phyloP scores from a whole-genome alignment of 306 rosid genomes.

The Pyrus betulifolia region DNA sequence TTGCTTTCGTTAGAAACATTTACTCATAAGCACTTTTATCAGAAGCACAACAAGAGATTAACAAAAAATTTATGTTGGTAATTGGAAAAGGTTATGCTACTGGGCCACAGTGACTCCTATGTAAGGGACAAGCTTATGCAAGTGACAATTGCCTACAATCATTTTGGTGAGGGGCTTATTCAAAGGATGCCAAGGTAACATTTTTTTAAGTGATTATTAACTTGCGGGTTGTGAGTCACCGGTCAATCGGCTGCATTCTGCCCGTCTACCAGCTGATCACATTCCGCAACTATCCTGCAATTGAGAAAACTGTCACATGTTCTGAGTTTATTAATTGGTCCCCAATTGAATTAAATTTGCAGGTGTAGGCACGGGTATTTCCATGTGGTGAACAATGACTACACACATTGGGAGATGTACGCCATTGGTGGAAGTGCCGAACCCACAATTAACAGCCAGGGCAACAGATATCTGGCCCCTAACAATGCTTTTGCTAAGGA shows the following conservation, averaged over 20 bases:
- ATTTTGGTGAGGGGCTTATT: slow-evolving; percentile 93
- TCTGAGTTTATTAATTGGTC: neutral
- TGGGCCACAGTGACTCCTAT: slow-evolving; percentile 94
- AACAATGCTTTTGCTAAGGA: slow-evolving; percentile 67
- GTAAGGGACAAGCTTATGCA: slow-evolving; percentile 86
- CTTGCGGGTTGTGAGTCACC: neutral
- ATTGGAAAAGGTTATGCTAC: slow-evolving; percentile 62
- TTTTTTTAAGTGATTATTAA: neutral
- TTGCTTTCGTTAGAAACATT: neutral
- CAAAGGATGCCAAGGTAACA: slow-evolving; percentile 97
- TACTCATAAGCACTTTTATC: too few relatives aligned
- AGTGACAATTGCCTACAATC: slow-evolving; percentile 96
- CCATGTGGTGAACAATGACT: slow-evolving; percentile 98
- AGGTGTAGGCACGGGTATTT: slow-evolving; percentile 98
- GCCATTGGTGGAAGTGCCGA: slow-evolving; percentile 98
- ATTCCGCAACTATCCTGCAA: neutral
- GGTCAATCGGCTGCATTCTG: neutral
- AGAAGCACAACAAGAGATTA: neutral
- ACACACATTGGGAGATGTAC: slow-evolving; percentile 97
- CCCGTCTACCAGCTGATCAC: neutral
- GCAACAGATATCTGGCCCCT: slow-evolving; percentile 95
- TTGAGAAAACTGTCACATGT: neutral
- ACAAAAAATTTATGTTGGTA: neutral
- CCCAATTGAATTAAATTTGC: slow-evolving; percentile 22
- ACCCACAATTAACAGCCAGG: slow-evolving; percentile 97